Evolutionary conservation across 495 filamentous ascomycete genomes (phyloP), one percentile per base, ranked within the genome.

Genomic region (Penicillium cosmopolitanum): DNA sequence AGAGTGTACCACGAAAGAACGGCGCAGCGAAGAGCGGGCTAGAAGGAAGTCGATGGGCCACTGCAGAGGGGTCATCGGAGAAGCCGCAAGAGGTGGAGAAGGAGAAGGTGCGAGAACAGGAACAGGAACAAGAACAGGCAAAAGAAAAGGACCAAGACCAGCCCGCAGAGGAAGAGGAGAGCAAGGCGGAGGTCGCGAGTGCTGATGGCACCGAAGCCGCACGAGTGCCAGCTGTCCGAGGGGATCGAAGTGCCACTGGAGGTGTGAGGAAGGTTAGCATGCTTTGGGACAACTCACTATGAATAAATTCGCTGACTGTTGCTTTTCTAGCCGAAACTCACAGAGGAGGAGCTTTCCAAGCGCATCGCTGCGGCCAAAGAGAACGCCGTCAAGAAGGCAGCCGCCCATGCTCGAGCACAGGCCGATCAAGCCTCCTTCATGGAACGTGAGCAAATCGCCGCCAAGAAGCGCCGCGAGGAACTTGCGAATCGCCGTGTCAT

Each of bases 161-260:
- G 21, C 25, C 65, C 46, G 38, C 16, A 6, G 33, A 60, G 7
- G 48, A 59, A 2, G 60, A 62, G 19, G 69, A 72, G n/a, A 33
- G 34, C 11, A 66, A 64, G 36, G 55, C 25, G 6, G 68, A 70
- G 8, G 48, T 46, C 15, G 1, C 18, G 36, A 15, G 23, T 36
- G 38, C 63, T 9, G 66, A 65, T 55, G 65, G 54, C 15, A 48
- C 72, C 2, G 76, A 78, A 16, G 60, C 64, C 1, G 70, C 65
- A 46, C 73, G 75, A 8, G 73, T 80, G 15, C 75, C 78, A 5
- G 84, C 88, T 50, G 88, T 90, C 15, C 83, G 86, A 18, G 88
- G 88, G 25, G 87, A 90, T 65, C 78, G 88, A 21, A 86, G 80
- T 61, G 82, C 80, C n/a, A 91, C 88, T 8, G 88, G 88, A 18